Evolutionary conservation across 176 grass and related monocot genomes (phyloP), one percentile per base, ranked within the genome.

Genomic region (Aegilops longissima): DNA sequence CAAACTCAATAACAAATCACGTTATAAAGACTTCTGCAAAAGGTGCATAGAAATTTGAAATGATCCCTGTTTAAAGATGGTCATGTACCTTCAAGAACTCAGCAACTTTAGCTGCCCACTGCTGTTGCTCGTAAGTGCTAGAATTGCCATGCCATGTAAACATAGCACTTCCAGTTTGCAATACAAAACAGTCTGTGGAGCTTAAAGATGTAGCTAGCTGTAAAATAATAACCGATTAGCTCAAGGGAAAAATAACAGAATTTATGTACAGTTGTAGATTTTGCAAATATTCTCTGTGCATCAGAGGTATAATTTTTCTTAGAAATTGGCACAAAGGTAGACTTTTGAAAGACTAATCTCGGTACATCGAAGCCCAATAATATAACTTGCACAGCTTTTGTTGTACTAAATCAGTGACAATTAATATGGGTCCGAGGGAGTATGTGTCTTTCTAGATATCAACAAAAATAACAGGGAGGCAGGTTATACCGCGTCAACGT

Each of bases 121-220:
- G 91, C 25, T 98, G 93, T 80, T 95, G 93, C 87, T 98, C 96
- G 36, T 91, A 82, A 63, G 93, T 90, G 72, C 92, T 98, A 67
- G 88, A 93, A 92, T 90, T 95, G 16, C 96, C 96, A 91, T 94
- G 79, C 96, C 96, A 98, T 35, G 88, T 88, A 90, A 94, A 98
- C 83, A 98, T 82, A 64, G 92, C 36, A 80, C 92, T 98, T 80
- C 96, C 96, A 91, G 93, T 95, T 92, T 98, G 96, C 66, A 98
- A 90, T 73, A 95, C 36, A 75, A 95, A 98, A 87, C 96, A 98
- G 21, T 94, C 93, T 12, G 80, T 71, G 4, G 96, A 95, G 84
- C 90, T 89, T 91, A 98, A 90, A 84, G 96, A 95, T 52, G 91
- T 89, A 70, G 96, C 91, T 76, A 95, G 88, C 96, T 98, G 88